phyloP scores from a whole-genome alignment of 768 basidiomycete species.

The Exidia glandulosa region DNA sequence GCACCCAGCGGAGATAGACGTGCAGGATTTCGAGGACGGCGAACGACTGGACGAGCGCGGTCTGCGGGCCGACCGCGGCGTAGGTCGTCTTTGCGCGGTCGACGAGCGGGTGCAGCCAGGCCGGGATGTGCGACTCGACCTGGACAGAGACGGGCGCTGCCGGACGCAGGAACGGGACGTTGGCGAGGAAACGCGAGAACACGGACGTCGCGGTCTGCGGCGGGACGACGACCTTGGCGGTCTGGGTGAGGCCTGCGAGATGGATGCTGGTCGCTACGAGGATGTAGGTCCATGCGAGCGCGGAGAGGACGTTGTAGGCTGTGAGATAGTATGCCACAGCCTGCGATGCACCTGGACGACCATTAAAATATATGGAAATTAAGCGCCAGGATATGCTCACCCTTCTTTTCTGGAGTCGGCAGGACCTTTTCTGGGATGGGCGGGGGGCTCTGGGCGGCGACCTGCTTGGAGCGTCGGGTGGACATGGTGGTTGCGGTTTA shows the following conservation, averaged over 20 bases:
- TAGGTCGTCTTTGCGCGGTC: constrained; percentile 46
- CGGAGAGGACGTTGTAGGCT: constrained; percentile 66
- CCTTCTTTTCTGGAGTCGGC: neutral
- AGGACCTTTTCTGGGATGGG: neutral
- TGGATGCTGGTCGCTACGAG: constrained; percentile 45
- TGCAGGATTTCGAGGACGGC: constrained; percentile 82
- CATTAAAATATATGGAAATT: no score
- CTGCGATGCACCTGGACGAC: no score
- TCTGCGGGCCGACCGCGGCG: constrained; percentile 45
- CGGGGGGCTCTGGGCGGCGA: neutral
- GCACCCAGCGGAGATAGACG: constrained; percentile 65
- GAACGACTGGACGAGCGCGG: constrained; percentile 69
- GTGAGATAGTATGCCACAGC: constrained; percentile 50
- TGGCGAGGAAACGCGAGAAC: constrained; percentile 20
- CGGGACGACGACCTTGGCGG: constrained; percentile 5
- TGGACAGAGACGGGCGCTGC: constrained; percentile 30
- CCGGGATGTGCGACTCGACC: constrained; percentile 6
- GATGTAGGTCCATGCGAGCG: constrained; percentile 64
- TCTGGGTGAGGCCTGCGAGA: constrained; percentile 29
- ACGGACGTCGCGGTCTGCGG: constrained; percentile 6
- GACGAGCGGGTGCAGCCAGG: constrained; percentile 31
- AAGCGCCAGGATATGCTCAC: no score
- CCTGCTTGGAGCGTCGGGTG: neutral
- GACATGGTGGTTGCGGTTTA: neutral
- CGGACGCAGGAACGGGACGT: constrained; percentile 20